Conservation (phyloP, 148 eudicot species). For the Rhododendron vialii region DNA sequence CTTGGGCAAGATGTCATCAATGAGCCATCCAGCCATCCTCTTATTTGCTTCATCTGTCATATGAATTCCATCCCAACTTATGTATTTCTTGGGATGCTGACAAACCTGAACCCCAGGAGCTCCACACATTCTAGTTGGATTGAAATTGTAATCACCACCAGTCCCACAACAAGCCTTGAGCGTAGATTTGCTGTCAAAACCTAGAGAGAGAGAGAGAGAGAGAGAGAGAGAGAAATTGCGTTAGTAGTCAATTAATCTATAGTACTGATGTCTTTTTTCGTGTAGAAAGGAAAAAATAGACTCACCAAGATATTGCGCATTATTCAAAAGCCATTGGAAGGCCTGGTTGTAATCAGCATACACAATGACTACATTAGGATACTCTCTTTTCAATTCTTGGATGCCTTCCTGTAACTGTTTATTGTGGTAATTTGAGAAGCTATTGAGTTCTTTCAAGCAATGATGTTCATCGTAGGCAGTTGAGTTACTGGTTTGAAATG, state of each 20-base stretch:
- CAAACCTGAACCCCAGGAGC: neutral
- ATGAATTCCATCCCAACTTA: slow-evolving; percentile 20
- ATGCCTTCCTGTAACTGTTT: slow-evolving; percentile 2
- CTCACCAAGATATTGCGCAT: slow-evolving; percentile 7
- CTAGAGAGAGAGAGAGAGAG: neutral
- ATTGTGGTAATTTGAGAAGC: slow-evolving; percentile 1
- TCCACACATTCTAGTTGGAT: neutral
- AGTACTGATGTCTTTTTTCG: neutral
- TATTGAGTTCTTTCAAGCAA: slow-evolving; percentile 1
- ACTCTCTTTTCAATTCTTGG: neutral
- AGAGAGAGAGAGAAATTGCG: neutral
- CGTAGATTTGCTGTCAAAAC: slow-evolving; percentile 1
- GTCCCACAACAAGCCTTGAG: slow-evolving; percentile 15
- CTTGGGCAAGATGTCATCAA: neutral
- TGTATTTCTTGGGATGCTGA: neutral
- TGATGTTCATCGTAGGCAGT: slow-evolving; percentile 4
- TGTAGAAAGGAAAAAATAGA: neutral
- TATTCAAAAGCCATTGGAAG: neutral
- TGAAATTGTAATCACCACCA: slow-evolving; percentile 9
- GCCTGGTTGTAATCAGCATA: slow-evolving; percentile 19
- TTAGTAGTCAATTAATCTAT: neutral
- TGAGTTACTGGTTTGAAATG: neutral
- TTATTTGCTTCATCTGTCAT: slow-evolving; percentile 3
- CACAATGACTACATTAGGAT: neutral
- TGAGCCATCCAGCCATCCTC: neutral